Conservation (phyloP, 192 early-diverging fungal genomes). For the Phycomyces blakesleeanus region DNA sequence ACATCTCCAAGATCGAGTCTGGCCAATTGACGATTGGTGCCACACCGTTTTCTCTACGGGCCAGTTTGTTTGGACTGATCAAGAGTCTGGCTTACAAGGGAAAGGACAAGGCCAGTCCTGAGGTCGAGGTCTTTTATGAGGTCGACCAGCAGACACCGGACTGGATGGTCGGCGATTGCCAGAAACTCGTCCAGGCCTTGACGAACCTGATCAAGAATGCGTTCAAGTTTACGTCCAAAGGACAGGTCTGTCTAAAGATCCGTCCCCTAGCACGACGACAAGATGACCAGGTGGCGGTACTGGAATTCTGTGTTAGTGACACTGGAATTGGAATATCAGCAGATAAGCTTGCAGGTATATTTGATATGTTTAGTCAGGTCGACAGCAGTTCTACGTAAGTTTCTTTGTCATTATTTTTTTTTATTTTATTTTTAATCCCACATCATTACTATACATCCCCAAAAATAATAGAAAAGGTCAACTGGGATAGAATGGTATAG, state of each 20-base stretch:
- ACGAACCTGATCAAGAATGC: neutral
- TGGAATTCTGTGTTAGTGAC: slow-evolving; percentile 28
- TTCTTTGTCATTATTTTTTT: slow-evolving; percentile 15
- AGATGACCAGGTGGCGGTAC: neutral
- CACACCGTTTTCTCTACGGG: slow-evolving; percentile 15
- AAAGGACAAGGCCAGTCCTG: too few species aligned
- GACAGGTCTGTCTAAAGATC: neutral
- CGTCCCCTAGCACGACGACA: neutral
- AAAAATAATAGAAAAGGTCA: too few species aligned
- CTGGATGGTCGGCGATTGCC: slow-evolving; percentile 20
- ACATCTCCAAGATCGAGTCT: slow-evolving; percentile 77
- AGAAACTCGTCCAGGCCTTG: slow-evolving; percentile 27
- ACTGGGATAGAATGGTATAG: too few species aligned
- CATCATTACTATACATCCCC: too few species aligned
- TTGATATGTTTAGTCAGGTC: slow-evolving; percentile 62
- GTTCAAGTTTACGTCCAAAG: neutral
- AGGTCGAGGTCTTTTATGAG: slow-evolving; percentile 57
- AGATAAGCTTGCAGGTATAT: slow-evolving; percentile 46
- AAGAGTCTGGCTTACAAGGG: slow-evolving; percentile 51
- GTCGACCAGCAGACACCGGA: slow-evolving; percentile 56
- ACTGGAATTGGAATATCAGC: slow-evolving; percentile 44
- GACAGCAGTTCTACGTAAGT: slow-evolving; percentile 53
- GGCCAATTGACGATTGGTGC: slow-evolving; percentile 58
- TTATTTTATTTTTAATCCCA: too few species aligned
- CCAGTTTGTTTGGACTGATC: neutral